Conservation (phyloP, 257 asterid genomes). For the Paraleonurus japonicus region DNA sequence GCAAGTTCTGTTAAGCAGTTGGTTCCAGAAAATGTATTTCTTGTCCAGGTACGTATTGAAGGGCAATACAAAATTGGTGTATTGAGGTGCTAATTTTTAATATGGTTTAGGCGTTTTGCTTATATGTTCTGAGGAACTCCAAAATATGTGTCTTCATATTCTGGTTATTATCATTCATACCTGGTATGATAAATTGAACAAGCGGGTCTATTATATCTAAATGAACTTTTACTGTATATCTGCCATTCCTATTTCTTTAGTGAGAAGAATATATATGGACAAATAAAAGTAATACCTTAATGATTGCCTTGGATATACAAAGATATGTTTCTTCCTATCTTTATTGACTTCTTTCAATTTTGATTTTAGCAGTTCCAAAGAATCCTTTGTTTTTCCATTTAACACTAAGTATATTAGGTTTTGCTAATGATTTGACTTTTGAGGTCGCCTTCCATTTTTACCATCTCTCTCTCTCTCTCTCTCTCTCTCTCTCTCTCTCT, state of each 20-base stretch:
- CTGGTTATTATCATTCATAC: not conserved
- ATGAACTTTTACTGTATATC: not conserved
- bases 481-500: too few species aligned
- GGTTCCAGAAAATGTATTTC: conserved; percentile 68
- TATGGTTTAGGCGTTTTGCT: not conserved
- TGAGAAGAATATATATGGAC: not conserved
- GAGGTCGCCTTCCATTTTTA: not conserved
- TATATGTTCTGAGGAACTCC: conserved; percentile 5
- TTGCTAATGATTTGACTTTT: not conserved
- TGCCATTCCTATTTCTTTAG: not conserved
- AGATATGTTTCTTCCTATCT: not conserved
- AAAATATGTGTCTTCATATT: not conserved
- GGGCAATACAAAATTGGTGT: not conserved
- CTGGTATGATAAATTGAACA: not conserved
- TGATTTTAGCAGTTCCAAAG: not conserved
- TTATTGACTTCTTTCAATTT: not conserved
- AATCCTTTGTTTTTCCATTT: conserved; percentile 2
- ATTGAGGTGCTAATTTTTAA: conserved; percentile 21
- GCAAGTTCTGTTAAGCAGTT: conserved; percentile 64
- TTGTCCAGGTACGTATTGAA: conserved; percentile 58
- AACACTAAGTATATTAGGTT: not conserved
- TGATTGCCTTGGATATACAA: conserved; percentile 7
- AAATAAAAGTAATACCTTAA: not conserved
- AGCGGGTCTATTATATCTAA: conserved; percentile 10
- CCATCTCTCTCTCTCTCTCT: conserved; percentile 1